phyloP scores from a whole-genome alignment of 345 rosid species.

The Dovyalis caffra region DNA sequence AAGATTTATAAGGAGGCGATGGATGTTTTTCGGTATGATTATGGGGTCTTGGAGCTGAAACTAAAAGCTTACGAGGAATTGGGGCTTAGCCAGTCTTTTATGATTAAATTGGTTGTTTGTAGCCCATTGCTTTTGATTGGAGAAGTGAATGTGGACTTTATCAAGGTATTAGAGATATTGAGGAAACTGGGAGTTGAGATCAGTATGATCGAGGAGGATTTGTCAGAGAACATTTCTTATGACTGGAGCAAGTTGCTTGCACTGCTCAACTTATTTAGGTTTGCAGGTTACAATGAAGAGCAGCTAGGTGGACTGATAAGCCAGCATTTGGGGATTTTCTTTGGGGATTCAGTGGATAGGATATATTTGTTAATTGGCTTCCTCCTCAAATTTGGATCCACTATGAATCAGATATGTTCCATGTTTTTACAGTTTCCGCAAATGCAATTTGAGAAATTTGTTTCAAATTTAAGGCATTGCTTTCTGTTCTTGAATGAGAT shows the following conservation, averaged over 20 bases:
- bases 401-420: constrained; percentile 38
- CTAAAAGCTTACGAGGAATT: constrained; percentile 57
- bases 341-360: too few species aligned
- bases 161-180: too few species aligned
- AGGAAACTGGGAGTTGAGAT: too few species aligned
- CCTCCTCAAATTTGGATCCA: constrained; percentile 53
- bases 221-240: constrained; percentile 38
- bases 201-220: too few species aligned
- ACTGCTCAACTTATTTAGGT: constrained; percentile 43
- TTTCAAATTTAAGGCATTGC: too few species aligned
- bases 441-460: constrained; percentile 40
- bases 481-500: constrained; percentile 47
- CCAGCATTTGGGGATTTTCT: too few species aligned
- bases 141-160: too few species aligned
- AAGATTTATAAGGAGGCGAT: constrained; percentile 53
- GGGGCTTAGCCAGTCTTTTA: constrained; percentile 46
- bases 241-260: constrained; percentile 56
- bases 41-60: constrained; percentile 48
- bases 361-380: too few species aligned
- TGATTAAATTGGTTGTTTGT: constrained; percentile 45
- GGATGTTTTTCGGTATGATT: constrained; percentile 48
- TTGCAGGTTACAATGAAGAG: constrained; percentile 30
- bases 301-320: constrained; percentile 48
- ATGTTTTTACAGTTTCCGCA: constrained; percentile 54
- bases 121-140: constrained; percentile 54